Evolutionary conservation across 371 early-diverging fungal species (phyloP), one percentile per base, ranked within the genome.

Genomic region (Haplosporangium sp.): DNA sequence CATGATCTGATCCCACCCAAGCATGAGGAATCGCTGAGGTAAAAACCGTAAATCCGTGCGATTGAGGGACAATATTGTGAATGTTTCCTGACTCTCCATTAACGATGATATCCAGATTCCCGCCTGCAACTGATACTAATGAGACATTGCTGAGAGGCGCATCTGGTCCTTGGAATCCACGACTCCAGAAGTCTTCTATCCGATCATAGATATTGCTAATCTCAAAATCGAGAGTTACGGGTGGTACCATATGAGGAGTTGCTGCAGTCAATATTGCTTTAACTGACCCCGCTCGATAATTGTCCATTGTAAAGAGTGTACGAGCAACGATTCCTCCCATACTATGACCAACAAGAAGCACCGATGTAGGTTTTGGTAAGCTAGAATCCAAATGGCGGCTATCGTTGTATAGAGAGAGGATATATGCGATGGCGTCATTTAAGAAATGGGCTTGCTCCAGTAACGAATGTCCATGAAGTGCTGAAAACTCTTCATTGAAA

Each of bases 311-410:
- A 63, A 96, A 88, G 72, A 94, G 87, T 6, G 93, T 88, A 11
- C 98, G 86, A 13, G 97, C 97, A 2, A 98, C 98, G 17, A 97
- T 88, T 35, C 99, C 99, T 17, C 99, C 99, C 98, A 98, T 98
- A 15, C 97, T 97, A 73, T 98, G 99, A 3, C 95, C 77, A 44
- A 98, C 84, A 19, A 98, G 84, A 8, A 95, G 83, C 27, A 98
- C 96, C 13, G 95, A 92, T 5, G 89, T 87, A 15, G 91, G 91
- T 39, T 84, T 85, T 27, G 91, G 91, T 15, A 86, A 58, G 38
- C 61, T 69, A 11, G 77, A 67, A 60, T 84, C 82, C 10, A 59
- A 35, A 20, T 69, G 72, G 13, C 74, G 66, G 15, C 71, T 65
- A 50, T 79, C 68, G n/a, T 71, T 60, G 48, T 95, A 95, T 37